Conservation (phyloP, 192 early-diverging fungal genomes). For the Tieghemiomyces parasiticus region DNA sequence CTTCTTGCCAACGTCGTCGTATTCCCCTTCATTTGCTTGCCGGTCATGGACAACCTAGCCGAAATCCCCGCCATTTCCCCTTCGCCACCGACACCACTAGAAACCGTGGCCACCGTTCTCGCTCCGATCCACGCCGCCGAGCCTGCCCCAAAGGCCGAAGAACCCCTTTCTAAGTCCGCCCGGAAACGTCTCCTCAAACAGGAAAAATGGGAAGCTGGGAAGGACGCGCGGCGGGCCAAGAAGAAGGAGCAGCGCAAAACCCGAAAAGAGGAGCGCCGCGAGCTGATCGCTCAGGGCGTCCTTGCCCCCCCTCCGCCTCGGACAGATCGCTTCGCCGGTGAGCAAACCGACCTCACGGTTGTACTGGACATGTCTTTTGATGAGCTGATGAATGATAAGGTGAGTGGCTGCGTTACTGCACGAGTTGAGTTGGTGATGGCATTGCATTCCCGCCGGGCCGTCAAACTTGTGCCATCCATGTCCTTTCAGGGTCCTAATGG, state of each 20-base stretch:
- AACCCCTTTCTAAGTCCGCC: constrained; percentile 53
- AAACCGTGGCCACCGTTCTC: no score
- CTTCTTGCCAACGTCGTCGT: no score
- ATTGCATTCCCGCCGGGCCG: neutral
- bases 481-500: neutral
- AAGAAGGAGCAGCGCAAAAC: constrained; percentile 32
- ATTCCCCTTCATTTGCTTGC: no score
- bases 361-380: constrained; percentile 74
- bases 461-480: neutral
- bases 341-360: constrained; percentile 37
- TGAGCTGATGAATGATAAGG: constrained; percentile 58
- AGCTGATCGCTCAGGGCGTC: constrained; percentile 12
- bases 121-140: no score
- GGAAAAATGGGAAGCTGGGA: constrained; percentile 32
- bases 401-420: constrained; percentile 11
- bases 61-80: no score
- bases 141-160: no score
- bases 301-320: constrained; percentile 23
- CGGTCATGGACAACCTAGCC: no score
- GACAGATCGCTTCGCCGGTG: constrained; percentile 19
- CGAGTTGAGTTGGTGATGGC: neutral
- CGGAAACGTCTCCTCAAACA: constrained; percentile 54
- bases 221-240: constrained; percentile 28
- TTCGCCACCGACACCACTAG: no score
- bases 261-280: constrained; percentile 22